These are phyloP conservation scores for Salix viminalis DNA, from an alignment of 345 rosid species.

Conservation along the genomic window DNA sequence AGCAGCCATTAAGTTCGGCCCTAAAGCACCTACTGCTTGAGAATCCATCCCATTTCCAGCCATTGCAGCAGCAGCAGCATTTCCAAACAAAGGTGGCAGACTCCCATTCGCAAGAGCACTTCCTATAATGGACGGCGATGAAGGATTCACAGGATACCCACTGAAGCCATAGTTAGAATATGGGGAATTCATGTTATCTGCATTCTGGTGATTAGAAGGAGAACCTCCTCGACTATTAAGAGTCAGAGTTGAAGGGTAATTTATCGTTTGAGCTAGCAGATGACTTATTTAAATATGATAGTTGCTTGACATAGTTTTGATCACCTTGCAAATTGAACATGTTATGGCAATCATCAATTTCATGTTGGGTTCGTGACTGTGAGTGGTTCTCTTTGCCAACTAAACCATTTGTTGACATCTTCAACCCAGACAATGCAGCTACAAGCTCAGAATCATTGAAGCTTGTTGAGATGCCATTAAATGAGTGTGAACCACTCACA, in stretches of 20 bases:
- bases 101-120: conserved; percentile 38
- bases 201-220: conserved; percentile 31
- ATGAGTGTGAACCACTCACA: conserved; percentile 27
- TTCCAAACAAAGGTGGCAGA: conserved; percentile 52
- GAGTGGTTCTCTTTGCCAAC: conserved; percentile 37
- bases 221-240: conserved; percentile 40
- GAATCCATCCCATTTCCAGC: conserved; percentile 48
- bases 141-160: conserved; percentile 40
- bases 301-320: conserved; percentile 24
- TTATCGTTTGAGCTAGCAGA: conserved; percentile 34
- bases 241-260: conserved; percentile 29
- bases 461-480: conserved; percentile 35
- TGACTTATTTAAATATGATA: conserved; percentile 20
- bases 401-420: conserved; percentile 39
- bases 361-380: conserved; percentile 26
- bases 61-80: conserved; percentile 48
- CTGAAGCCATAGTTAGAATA: conserved; percentile 41
- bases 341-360: conserved; percentile 32
- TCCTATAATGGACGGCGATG: conserved; percentile 46
- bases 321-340: conserved; percentile 36
- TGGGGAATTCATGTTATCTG: conserved; percentile 34
- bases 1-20: conserved; percentile 41
- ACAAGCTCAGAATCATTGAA: conserved; percentile 42
- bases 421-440: conserved; percentile 54
- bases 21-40: conserved; percentile 33